Conservation (phyloP, 2,329 filamentous ascomycete species). For the Hymenoscyphus occultus region DNA sequence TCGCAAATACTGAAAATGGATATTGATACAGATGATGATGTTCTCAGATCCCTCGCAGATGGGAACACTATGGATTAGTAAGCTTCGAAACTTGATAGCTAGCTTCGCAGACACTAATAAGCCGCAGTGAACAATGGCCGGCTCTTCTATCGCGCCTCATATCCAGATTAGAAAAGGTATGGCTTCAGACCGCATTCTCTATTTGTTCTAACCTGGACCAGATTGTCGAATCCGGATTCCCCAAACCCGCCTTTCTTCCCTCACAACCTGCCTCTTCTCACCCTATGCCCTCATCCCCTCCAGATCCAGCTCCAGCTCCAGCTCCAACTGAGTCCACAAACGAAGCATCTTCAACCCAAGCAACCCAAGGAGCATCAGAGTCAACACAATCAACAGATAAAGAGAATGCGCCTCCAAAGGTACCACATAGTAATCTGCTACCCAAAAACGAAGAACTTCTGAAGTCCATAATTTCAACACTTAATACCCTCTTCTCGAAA, state of each 20-base stretch:
- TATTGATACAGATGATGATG: conserved; percentile 49
- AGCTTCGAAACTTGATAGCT: conserved; percentile 31
- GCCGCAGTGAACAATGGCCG: conserved; percentile 40
- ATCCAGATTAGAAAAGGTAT: conserved; percentile 38
- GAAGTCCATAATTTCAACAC: conserved; percentile 55
- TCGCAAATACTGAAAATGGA: conserved; percentile 47
- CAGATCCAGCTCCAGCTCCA: conserved; percentile 34
- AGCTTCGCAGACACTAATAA: conserved; percentile 14
- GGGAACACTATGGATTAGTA: conserved; percentile 57
- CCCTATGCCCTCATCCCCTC: conserved; percentile 51
- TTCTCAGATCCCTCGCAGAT: conserved; percentile 43
- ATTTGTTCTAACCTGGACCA: conserved; percentile 11
- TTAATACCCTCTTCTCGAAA: conserved; percentile 64
- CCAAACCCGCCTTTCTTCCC: conserved; percentile 46
- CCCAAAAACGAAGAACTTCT: conserved; percentile 62
- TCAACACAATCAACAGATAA: conserved; percentile 58
- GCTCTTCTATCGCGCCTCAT: conserved; percentile 39
- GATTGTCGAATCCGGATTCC: conserved; percentile 26
- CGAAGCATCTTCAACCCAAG: conserved; percentile 28
- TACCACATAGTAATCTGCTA: conserved; percentile 51
- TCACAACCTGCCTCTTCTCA: conserved; percentile 41
- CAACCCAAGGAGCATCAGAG: conserved; percentile 3
- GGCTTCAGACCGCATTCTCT: not conserved
- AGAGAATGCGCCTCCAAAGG: conserved; percentile 57
- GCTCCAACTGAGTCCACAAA: conserved; percentile 44